Conservation (phyloP, 768 basidiomycete genomes). For the Lactarius trivialis region DNA sequence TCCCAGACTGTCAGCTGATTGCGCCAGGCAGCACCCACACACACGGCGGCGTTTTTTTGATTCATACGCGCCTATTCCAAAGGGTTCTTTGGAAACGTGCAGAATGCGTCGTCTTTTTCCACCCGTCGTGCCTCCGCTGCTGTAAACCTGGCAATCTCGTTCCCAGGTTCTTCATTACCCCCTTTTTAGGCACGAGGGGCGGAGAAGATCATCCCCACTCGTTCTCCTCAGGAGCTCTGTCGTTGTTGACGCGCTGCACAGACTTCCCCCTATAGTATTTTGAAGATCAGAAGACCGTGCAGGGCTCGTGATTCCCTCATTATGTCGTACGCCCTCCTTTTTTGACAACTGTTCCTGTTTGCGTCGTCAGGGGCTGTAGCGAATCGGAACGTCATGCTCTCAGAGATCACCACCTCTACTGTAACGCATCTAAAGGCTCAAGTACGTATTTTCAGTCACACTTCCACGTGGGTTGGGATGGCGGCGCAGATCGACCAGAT, state of each 20-base stretch:
- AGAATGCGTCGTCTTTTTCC: conserved; percentile 3
- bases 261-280: not conserved
- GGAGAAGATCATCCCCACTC: conserved; percentile 9
- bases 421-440: not conserved
- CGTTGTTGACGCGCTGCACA: conserved; percentile 9
- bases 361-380: conserved; percentile 9
- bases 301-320: not conserved
- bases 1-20: conserved; percentile 17
- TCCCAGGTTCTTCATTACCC: conserved; percentile 1
- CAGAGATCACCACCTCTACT: not conserved
- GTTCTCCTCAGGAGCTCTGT: conserved; percentile 2
- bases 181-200: conserved; percentile 19
- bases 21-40: conserved; percentile 8
- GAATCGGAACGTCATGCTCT: not conserved
- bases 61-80: conserved; percentile 11
- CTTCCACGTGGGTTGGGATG: not conserved
- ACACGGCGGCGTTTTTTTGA: conserved; percentile 3
- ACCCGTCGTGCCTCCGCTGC: conserved; percentile 7
- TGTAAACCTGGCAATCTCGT: not conserved
- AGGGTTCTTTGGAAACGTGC: conserved; percentile 16
- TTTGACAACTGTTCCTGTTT: not conserved
- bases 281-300: conserved; percentile 2
- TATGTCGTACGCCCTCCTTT: not conserved
- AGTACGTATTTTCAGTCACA: not conserved
- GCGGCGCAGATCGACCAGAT: conserved; percentile 19